phyloP scores from a whole-genome alignment of 1,284 basidiomycete genomes.

The Porodaedalea pini region DNA sequence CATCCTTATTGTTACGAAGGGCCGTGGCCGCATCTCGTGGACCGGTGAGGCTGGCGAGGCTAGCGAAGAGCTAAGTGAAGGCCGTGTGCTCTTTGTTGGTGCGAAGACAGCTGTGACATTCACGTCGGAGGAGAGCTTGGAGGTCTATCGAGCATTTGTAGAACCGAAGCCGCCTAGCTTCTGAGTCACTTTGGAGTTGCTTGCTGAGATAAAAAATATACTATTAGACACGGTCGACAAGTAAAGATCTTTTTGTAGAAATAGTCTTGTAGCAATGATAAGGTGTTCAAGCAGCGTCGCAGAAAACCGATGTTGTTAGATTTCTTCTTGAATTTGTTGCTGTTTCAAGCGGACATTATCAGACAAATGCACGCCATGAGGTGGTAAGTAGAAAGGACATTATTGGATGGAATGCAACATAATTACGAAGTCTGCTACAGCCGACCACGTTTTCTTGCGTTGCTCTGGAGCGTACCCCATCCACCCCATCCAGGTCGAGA shows the following conservation, averaged over 20 bases:
- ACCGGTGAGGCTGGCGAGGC: constrained; percentile 40
- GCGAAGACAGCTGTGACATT: constrained; percentile 61
- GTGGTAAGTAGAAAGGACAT: neutral
- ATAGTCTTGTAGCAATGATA: neutral
- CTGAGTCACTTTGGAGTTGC: neutral
- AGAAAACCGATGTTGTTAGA: too few relatives aligned
- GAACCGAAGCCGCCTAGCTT: constrained; percentile 31
- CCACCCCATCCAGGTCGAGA: neutral
- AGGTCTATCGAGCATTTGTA: constrained; percentile 78
- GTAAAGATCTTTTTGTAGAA: neutral
- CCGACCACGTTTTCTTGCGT: neutral
- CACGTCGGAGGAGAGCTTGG: constrained; percentile 39
- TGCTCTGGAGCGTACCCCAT: neutral
- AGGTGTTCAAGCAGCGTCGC: too few relatives aligned
- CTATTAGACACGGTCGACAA: neutral
- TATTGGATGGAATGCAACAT: neutral
- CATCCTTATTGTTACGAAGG: constrained; percentile 74
- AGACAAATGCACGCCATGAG: neutral
- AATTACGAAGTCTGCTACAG: neutral
- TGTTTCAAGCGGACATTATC: neutral
- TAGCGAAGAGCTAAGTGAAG: constrained; percentile 51
- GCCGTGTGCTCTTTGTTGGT: constrained; percentile 85
- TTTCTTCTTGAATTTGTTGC: too few relatives aligned
- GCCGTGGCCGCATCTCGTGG: constrained; percentile 51
- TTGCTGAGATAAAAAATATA: neutral